Conservation (phyloP, 192 early-diverging fungal genomes). For the Kickxella alabastrina region DNA sequence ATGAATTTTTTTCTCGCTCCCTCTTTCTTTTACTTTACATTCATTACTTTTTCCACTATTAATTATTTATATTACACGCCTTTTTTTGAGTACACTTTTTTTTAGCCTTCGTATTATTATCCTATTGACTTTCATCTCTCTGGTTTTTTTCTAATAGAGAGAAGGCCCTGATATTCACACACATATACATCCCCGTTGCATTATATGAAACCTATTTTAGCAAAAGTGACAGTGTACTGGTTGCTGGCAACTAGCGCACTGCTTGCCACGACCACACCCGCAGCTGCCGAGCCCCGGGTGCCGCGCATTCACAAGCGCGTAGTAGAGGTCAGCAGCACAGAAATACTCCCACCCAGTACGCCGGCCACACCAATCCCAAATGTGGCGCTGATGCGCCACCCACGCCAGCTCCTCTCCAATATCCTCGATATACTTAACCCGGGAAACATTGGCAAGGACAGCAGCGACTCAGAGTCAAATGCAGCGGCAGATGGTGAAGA, state of each 20-base stretch:
- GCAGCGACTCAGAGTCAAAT: no score
- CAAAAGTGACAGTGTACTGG: conserved; percentile 15
- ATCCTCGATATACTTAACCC: conserved; percentile 9
- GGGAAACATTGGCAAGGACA: no score
- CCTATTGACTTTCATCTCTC: no score
- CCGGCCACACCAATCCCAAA: background rate
- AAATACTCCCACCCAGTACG: no score
- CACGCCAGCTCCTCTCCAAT: conserved; percentile 18
- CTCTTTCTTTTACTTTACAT: background rate
- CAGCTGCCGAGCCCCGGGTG: background rate
- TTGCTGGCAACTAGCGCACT: conserved; percentile 28
- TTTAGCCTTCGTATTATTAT: background rate
- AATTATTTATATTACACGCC: no score
- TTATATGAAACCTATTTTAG: conserved; percentile 6
- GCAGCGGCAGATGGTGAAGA: no score
- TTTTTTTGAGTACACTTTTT: no score
- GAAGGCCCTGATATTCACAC: background rate
- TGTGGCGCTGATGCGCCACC: conserved; percentile 2
- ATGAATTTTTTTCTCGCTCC: background rate
- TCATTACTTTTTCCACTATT: background rate
- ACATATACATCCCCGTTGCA: background rate
- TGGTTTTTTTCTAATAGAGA: no score
- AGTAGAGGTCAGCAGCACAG: background rate
- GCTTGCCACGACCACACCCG: background rate
- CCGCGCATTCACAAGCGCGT: background rate